Evolutionary conservation across 148 eudicot genomes (phyloP).

Genomic region (Salicornia ramosissima): DNA sequence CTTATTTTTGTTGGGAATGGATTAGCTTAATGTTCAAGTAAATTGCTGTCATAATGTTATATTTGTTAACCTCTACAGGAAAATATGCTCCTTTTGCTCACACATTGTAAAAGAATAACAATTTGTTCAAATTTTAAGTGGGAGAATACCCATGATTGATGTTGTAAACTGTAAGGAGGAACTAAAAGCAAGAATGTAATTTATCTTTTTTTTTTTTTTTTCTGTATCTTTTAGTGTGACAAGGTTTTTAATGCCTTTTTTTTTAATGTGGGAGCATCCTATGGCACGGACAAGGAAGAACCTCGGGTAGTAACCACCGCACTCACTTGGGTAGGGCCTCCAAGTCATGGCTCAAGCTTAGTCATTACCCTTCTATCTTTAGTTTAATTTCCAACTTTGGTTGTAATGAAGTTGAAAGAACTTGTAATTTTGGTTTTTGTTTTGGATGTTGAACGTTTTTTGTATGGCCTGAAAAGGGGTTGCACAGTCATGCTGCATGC

Average conservation of each 20-base stretch:
- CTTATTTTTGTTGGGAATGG: slow-evolving; percentile 19
- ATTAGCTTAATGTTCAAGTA: slow-evolving; percentile 20
- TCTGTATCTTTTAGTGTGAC: background rate
- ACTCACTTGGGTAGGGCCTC: too few relatives aligned
- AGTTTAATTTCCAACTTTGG: too few relatives aligned
- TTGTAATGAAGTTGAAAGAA: too few relatives aligned
- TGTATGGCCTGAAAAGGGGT: too few relatives aligned
- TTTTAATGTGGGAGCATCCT: too few relatives aligned
- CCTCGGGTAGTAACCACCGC: too few relatives aligned
- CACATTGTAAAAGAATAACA: slow-evolving; percentile 23
- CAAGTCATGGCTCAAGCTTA: too few relatives aligned
- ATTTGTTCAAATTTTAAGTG: background rate
- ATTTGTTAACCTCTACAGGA: slow-evolving; percentile 1
- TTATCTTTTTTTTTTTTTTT: background rate
- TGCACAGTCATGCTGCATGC: too few relatives aligned
- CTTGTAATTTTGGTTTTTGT: too few relatives aligned
- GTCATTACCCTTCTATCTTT: too few relatives aligned
- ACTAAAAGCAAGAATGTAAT: background rate
- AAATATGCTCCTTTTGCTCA: slow-evolving; percentile 13
- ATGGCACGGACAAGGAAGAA: too few relatives aligned
- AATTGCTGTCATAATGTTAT: slow-evolving; percentile 23
- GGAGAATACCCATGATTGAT: slow-evolving; percentile 4
- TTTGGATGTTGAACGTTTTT: too few relatives aligned
- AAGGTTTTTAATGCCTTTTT: background rate
- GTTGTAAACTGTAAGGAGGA: slow-evolving; percentile 6